Conservation (phyloP, 2,329 filamentous ascomycete genomes). For the Pochonia chlamydosporia region DNA sequence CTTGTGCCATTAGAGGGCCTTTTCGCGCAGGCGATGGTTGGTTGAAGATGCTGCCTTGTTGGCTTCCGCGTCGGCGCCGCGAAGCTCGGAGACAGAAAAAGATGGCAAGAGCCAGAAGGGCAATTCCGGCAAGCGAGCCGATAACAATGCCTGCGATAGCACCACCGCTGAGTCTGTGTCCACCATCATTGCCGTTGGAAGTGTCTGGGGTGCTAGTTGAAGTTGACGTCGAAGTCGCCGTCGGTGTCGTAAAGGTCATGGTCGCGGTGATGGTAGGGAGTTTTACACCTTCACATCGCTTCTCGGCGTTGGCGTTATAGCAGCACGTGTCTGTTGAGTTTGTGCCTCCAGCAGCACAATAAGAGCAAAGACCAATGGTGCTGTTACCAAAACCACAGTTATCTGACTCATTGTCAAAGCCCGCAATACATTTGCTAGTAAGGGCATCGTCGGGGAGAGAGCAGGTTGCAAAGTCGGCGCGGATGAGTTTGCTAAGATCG, state of each 20-base stretch:
- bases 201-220: slow-evolving; percentile 11
- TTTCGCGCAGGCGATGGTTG: slow-evolving; percentile 72
- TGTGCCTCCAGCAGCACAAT: slow-evolving; percentile 74
- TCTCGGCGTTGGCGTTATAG: slow-evolving; percentile 70
- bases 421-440: slow-evolving; percentile 68
- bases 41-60: slow-evolving; percentile 75
- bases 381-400: slow-evolving; percentile 81
- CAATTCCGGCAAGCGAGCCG: slow-evolving; percentile 66
- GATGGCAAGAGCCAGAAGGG: slow-evolving; percentile 62
- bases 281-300: slow-evolving; percentile 67
- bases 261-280: slow-evolving; percentile 71
- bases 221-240: slow-evolving; percentile 34
- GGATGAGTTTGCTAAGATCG: slow-evolving; percentile 69
- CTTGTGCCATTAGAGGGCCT: slow-evolving; percentile 36
- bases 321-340: slow-evolving; percentile 97
- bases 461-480: slow-evolving; percentile 89
- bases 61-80: slow-evolving; percentile 52
- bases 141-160: slow-evolving; percentile 87
- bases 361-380: slow-evolving; percentile 74
- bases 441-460: slow-evolving; percentile 76
- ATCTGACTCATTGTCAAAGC: slow-evolving; percentile 70
- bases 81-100: slow-evolving; percentile 55
- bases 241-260: slow-evolving; percentile 50
- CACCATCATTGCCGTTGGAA: slow-evolving; percentile 21
- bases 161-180: slow-evolving; percentile 63